Conservation (phyloP, 108 stramenopile species). For the Skeletonema marinoi region DNA sequence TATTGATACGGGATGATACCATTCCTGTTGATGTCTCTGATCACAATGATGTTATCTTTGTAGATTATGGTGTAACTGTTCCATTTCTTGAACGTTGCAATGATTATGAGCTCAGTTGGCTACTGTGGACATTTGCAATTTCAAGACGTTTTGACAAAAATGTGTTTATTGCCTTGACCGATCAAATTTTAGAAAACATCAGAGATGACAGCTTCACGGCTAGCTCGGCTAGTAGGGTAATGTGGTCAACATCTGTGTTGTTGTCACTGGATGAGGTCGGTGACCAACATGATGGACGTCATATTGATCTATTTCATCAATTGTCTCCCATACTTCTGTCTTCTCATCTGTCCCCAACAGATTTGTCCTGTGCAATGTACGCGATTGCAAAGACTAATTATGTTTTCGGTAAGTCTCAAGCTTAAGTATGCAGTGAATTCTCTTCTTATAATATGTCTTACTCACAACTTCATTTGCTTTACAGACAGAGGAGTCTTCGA, state of each 20-base stretch:
- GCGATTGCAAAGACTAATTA: constrained; percentile 73
- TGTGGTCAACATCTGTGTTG: constrained; percentile 59
- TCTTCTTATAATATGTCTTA: neutral
- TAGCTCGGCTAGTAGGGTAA: constrained; percentile 61
- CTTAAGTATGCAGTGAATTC: neutral
- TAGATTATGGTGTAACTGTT: neutral
- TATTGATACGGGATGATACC: constrained; percentile 45
- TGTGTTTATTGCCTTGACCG: constrained; percentile 39
- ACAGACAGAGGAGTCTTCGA: constrained; percentile 74
- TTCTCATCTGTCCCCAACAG: constrained; percentile 49
- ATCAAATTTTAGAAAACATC: constrained; percentile 52
- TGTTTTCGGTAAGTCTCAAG: constrained; percentile 14
- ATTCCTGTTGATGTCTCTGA: neutral
- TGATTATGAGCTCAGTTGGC: constrained; percentile 56
- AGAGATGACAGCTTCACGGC: constrained; percentile 46
- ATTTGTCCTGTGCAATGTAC: constrained; percentile 63
- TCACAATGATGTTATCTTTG: neutral
- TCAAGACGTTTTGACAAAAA: constrained; percentile 47
- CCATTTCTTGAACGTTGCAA: constrained; percentile 45
- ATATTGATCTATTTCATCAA: constrained; percentile 56
- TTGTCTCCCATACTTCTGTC: constrained; percentile 50
- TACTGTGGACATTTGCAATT: constrained; percentile 57
- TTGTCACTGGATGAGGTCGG: constrained; percentile 10
- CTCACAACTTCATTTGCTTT: neutral
- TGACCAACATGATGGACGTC: constrained; percentile 12